Conservation (phyloP, 140 eudicot genomes). For the Stevia rebaudiana region DNA sequence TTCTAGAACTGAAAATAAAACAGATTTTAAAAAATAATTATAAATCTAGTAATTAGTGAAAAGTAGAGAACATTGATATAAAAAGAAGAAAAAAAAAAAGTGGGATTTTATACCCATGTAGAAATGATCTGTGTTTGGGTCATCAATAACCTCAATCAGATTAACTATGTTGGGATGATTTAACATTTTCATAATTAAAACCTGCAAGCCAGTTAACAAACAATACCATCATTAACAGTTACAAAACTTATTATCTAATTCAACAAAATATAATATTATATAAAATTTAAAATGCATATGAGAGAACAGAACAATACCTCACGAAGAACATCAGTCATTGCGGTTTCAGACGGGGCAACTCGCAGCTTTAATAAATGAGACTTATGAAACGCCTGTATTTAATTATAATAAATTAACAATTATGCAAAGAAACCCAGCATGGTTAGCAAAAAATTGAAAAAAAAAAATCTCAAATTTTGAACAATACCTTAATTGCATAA, state of each 20-base stretch:
- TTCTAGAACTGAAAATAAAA: constrained; percentile 84
- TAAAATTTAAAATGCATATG: background rate
- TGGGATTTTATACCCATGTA: constrained; percentile 72
- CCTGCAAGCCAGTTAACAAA: constrained; percentile 40
- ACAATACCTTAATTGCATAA: constrained; percentile 87
- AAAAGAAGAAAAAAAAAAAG: background rate
- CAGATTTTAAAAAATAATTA: background rate
- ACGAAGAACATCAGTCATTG: constrained; percentile 94
- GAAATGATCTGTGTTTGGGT: constrained; percentile 87
- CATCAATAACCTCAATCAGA: constrained; percentile 95
- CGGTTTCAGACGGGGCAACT: constrained; percentile 97
- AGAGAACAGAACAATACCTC: constrained; percentile 48
- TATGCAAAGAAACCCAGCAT: background rate
- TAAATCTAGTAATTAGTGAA: background rate
- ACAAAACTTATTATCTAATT: background rate
- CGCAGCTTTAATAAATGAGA: constrained; percentile 82
- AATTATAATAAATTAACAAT: constrained; percentile 9
- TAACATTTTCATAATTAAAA: constrained; percentile 80
- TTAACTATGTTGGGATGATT: constrained; percentile 90
- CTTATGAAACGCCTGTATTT: constrained; percentile 86
- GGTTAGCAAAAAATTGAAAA: background rate
- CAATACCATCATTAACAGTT: constrained; percentile 2
- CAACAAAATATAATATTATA: no score
- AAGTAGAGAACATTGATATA: background rate
- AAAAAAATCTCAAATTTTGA: background rate